These are phyloP conservation scores for Coleophoma cylindrospora DNA, from an alignment of 2,329 filamentous ascomycete species.

Conservation along the genomic window DNA sequence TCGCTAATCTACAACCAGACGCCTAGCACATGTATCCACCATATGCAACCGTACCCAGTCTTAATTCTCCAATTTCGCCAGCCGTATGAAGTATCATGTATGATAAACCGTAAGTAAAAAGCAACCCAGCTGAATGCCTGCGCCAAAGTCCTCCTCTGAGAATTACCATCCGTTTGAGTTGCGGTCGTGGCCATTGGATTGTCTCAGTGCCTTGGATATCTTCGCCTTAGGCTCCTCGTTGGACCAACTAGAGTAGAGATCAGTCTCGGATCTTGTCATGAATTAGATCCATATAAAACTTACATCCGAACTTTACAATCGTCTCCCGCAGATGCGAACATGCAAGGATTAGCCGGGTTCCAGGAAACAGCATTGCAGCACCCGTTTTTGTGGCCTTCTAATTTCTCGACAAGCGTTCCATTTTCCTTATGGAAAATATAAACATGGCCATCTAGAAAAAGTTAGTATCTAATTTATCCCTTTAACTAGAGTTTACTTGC, in stretches of 20 bases:
- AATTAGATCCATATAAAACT: conserved; percentile 29
- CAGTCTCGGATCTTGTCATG: too few relatives aligned
- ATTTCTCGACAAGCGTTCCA: conserved; percentile 67
- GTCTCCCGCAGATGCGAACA: conserved; percentile 90
- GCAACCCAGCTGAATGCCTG: too few relatives aligned
- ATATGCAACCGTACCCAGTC: not conserved
- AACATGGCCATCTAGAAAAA: conserved; percentile 52
- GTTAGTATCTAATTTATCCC: conserved; percentile 6
- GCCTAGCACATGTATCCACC: conserved; percentile 1
- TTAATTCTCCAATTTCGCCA: conserved; percentile 3
- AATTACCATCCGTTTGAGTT: conserved; percentile 14
- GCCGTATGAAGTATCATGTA: not conserved
- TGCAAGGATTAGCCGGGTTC: conserved; percentile 76
- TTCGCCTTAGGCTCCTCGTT: conserved; percentile 10
- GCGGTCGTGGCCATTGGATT: conserved; percentile 11
- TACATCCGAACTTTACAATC: conserved; percentile 83
- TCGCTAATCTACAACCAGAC: not conserved
- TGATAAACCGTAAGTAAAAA: too few relatives aligned
- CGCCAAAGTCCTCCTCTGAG: too few relatives aligned
- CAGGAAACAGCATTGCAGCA: conserved; percentile 84
- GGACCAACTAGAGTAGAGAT: conserved; percentile 14
- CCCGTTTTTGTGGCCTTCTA: conserved; percentile 69
- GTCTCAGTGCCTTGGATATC: conserved; percentile 6
- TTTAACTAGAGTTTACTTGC: conserved; percentile 39
- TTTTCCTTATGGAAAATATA: conserved; percentile 90